Percentiles rank a stretch among this genome's conserved stretches.
Evolutionary conservation across 192 early-diverging fungal species (phyloP).

Genomic region (Phlyctochytrium arcticum): DNA sequence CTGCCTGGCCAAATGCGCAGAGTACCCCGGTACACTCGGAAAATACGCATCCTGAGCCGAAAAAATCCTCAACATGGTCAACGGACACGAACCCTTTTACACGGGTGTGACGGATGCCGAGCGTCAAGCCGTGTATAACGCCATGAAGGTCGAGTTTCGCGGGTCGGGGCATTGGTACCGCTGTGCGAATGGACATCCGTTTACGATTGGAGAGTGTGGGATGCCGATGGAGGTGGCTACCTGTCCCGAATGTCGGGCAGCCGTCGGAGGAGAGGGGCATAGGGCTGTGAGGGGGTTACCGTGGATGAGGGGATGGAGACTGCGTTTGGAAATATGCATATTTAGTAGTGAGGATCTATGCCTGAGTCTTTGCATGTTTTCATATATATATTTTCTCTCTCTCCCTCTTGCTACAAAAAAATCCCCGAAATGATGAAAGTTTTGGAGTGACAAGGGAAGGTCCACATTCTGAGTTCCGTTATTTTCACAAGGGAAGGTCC

Average conservation of each 20-base stretch:
- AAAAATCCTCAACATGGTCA: neutral
- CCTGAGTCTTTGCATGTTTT: too few species aligned
- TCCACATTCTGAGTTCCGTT: too few species aligned
- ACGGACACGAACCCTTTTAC: neutral
- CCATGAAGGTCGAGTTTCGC: conserved; percentile 9
- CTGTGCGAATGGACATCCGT: conserved; percentile 41
- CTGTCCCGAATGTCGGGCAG: conserved; percentile 39
- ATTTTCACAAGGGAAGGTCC: too few species aligned
- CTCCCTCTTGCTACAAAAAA: too few species aligned
- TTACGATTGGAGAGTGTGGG: conserved; percentile 33
- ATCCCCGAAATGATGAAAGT: too few species aligned
- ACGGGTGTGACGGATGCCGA: conserved; percentile 20
- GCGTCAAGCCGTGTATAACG: conserved; percentile 28
- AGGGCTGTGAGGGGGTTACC: too few species aligned
- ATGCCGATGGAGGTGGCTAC: conserved; percentile 26
- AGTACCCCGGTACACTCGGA: neutral
- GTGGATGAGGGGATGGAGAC: too few species aligned
- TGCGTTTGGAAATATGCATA: too few species aligned
- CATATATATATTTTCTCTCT: too few species aligned
- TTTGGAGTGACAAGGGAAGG: too few species aligned
- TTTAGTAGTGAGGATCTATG: too few species aligned
- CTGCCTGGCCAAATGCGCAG: neutral
- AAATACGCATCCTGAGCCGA: neutral
- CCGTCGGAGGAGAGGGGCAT: conserved; percentile 34
- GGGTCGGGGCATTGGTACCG: conserved; percentile 42